Conservation (phyloP, 805 yeast species). For the Cyberlindnera misumaiensis region DNA sequence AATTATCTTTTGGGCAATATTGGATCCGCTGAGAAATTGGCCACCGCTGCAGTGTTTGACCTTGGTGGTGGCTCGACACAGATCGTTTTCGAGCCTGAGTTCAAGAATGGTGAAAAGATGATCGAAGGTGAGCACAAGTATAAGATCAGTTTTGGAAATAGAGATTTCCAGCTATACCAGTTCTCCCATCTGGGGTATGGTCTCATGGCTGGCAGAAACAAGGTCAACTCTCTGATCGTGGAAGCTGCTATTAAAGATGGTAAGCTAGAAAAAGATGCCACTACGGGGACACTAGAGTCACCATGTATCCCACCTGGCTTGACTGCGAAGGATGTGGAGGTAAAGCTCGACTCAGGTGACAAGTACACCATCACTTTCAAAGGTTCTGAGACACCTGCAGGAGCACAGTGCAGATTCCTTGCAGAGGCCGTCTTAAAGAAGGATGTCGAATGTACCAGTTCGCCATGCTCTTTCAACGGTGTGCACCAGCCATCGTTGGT, state of each 20-base stretch:
- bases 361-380: conserved; percentile 51
- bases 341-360: conserved; percentile 43
- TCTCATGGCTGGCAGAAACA: conserved; percentile 86
- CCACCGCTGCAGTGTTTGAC: conserved; percentile 96
- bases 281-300: conserved; percentile 46
- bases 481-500: conserved; percentile 92
- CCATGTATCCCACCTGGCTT: conserved; percentile 88
- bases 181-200: conserved; percentile 96
- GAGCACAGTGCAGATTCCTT: conserved; percentile 79
- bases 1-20: conserved; percentile 91
- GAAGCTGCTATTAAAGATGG: conserved; percentile 38
- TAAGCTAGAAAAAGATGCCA: conserved; percentile 31
- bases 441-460: conserved; percentile 63
- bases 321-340: conserved; percentile 51
- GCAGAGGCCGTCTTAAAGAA: conserved; percentile 82
- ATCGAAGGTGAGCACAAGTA: conserved; percentile 86
- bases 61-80: conserved; percentile 99
- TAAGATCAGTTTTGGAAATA: conserved; percentile 71
- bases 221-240: conserved; percentile 64
- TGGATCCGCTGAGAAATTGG: conserved; percentile 61
- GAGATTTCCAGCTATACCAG: conserved; percentile 79
- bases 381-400: conserved; percentile 58
- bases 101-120: conserved; percentile 52
- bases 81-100: conserved; percentile 94
- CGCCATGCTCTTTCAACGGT: conserved; percentile 95